These are phyloP conservation scores for Pseudocercospora crystallina DNA, from an alignment of 2,329 filamentous ascomycete genomes.

Conservation along the genomic window DNA sequence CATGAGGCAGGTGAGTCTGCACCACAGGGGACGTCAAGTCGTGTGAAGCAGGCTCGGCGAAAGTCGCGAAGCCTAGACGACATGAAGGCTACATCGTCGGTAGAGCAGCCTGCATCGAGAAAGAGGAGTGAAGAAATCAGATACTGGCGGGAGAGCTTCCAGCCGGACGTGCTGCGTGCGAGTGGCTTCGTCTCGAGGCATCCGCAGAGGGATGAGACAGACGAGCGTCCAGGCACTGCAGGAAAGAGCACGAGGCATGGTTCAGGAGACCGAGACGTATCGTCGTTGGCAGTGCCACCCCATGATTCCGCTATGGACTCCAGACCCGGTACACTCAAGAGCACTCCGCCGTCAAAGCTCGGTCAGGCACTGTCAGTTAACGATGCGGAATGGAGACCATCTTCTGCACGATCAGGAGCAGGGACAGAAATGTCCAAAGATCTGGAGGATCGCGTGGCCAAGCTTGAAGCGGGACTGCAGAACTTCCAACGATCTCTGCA, in stretches of 20 bases:
- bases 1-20: slow-evolving; percentile 8
- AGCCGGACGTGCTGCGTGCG: slow-evolving; percentile 29
- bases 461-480: slow-evolving; percentile 35
- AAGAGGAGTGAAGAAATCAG: slow-evolving; percentile 38
- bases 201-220: too few relatives aligned
- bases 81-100: slow-evolving; percentile 20
- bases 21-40: slow-evolving; percentile 9
- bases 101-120: slow-evolving; percentile 22
- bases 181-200: slow-evolving; percentile 25
- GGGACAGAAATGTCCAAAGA: slow-evolving; percentile 28
- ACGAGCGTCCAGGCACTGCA: too few relatives aligned
- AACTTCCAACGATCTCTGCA: slow-evolving; percentile 36
- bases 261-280: too few relatives aligned
- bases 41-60: slow-evolving; percentile 29
- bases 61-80: slow-evolving; percentile 38
- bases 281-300: too few relatives aligned
- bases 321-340: slow-evolving; percentile 16
- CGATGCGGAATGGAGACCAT: slow-evolving; percentile 13
- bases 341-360: slow-evolving; percentile 14
- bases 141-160: slow-evolving; percentile 37
- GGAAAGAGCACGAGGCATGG: too few relatives aligned
- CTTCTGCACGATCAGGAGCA: slow-evolving; percentile 7
- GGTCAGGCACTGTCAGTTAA: slow-evolving; percentile 13
- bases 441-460: slow-evolving; percentile 37
- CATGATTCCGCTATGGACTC: not conserved